Evolutionary conservation across 208 protist species (phyloP).

Genomic region (Trypanosoma theileri): DNA sequence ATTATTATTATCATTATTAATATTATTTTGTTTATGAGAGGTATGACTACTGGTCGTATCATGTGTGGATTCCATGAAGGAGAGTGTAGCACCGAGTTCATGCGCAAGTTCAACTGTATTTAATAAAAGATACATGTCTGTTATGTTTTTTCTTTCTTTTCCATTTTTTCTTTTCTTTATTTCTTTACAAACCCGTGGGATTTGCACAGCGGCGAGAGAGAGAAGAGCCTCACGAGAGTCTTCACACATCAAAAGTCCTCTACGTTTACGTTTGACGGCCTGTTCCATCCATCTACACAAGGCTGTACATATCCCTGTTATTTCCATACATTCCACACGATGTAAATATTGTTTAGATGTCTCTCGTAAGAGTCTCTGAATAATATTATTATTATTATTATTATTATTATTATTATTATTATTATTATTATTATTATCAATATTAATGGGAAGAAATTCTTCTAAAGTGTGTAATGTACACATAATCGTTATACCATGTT

Average conservation of each 20-base stretch:
- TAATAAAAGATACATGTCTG: slow-evolving; percentile 1
- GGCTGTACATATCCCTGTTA: not conserved
- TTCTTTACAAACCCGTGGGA: not conserved
- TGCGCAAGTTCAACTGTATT: slow-evolving; percentile 6
- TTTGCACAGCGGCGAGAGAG: not conserved
- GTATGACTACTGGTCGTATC: not conserved
- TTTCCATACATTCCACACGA: not conserved
- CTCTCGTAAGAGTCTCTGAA: not conserved
- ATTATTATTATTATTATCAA: not conserved
- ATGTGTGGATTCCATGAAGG: slow-evolving; percentile 6
- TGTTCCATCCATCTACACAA: slow-evolving; percentile 5
- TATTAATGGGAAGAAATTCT: slow-evolving; percentile 2
- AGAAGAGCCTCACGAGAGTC: not conserved
- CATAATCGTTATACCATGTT: slow-evolving; percentile 11
- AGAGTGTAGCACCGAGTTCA: slow-evolving; percentile 16
- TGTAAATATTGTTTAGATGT: not conserved
- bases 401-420: too few species aligned
- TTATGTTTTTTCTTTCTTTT: not conserved
- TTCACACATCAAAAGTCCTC: not conserved
- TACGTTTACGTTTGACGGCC: not conserved
- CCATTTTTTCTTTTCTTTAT: too few species aligned
- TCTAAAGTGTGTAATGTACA: slow-evolving; percentile 3
- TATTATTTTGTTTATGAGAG: not conserved
- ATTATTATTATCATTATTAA: not conserved
- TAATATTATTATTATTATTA: not conserved